These are phyloP conservation scores for Juncus effusus DNA, from an alignment of 176 grass and related monocot genomes.

Conservation along the genomic window DNA sequence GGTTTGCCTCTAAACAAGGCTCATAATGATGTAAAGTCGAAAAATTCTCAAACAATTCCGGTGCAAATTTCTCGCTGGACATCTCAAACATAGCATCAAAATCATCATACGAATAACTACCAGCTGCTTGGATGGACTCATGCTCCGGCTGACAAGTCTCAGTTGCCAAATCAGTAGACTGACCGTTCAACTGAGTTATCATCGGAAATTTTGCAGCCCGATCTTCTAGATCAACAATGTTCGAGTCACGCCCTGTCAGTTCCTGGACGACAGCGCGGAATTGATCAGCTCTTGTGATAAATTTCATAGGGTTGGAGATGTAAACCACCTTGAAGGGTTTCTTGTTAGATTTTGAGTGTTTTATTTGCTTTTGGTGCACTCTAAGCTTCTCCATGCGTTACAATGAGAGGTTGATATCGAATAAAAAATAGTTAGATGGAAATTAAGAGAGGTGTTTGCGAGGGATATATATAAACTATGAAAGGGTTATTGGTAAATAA, in stretches of 20 bases:
- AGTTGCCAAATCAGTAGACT: background rate
- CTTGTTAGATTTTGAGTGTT: conserved; percentile 22
- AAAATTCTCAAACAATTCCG: conserved; percentile 6
- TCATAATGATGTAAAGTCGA: background rate
- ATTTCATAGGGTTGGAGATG: conserved; percentile 36
- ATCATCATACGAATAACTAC: conserved; percentile 3
- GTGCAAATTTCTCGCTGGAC: background rate
- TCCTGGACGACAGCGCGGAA: conserved; percentile 32
- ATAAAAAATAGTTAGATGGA: background rate
- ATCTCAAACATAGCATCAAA: conserved; percentile 9
- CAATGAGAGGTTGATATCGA: background rate
- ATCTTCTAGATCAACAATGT: background rate
- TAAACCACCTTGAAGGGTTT: conserved; percentile 32
- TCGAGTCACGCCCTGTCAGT: conserved; percentile 31
- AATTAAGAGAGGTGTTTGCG: background rate
- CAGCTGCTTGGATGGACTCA: background rate
- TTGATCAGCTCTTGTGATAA: conserved; percentile 23
- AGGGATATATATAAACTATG: background rate
- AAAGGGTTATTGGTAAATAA: background rate
- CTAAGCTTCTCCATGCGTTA: conserved; percentile 24
- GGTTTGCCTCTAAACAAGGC: background rate
- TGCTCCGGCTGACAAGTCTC: background rate
- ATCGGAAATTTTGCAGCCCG: background rate
- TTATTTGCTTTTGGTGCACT: conserved; percentile 26
- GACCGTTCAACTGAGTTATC: background rate